Base-by-base conservation (phyloP, 2,329 filamentous ascomycete species). In the Zymoseptoria crescenta region DNA sequence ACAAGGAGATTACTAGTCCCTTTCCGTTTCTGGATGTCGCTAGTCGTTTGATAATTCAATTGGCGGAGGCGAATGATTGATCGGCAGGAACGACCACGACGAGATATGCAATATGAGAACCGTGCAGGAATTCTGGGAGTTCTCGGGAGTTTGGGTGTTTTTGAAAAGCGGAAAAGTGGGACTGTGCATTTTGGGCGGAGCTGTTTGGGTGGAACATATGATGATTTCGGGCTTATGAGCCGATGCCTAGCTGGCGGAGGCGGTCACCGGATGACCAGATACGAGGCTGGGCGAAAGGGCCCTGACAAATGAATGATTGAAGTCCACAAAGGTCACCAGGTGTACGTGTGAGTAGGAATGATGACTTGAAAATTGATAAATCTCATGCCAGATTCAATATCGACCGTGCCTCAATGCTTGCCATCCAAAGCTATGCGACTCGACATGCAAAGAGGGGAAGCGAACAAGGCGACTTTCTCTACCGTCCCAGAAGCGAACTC, bases 11-110 rank as follows among this genome's bases (percentile, higher is more conserved):
- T 63, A 93, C 91, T 51, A 95, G 89, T 72, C 91, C 94, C 28
- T 97, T 96, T 74, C 93, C 94, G 3, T 97, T 96, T 77, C 80
- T 97, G 70, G 93, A 97, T 76, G 88, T 96, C 74, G 92, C 93
- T 29, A 92, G 90, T 65, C 87, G 87, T 75, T 80, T 97, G 69
- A 96, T 97, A 67, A 91, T 96, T 77, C 91, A 96, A 77, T 79
- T 97, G 71, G 91, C 92, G 9, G 89, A 93, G 72, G 87, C 88
- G 59, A 69, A 69, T 57, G 88, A 90, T 66, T 83, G 64, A 69
- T 53, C 54, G 59, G 49, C 51, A 52, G 24, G 24, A 24, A 24
- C 24, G 24, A 24, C 24, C 24, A 24, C 24, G 2, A 24, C 4
- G 24, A 24, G 49, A 8, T 49, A 21, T 24, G 53, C 10, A 45